Conservation (phyloP, 2,329 filamentous ascomycete species). For the Pseudogymnoascus sp. region DNA sequence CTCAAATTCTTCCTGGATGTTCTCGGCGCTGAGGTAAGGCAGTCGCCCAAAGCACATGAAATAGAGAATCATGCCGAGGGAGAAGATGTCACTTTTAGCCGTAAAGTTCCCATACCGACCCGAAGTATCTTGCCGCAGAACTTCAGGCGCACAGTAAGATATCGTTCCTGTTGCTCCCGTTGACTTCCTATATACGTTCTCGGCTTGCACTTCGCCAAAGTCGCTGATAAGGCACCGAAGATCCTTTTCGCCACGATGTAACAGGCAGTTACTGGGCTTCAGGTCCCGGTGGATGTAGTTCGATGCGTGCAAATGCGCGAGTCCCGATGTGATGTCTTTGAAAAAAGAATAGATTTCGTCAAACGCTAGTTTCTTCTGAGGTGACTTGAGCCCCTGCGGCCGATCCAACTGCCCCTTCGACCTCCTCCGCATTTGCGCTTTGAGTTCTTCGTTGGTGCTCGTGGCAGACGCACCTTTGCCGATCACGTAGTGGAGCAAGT, state of each 20-base stretch:
- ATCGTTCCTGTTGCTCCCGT: slow-evolving; percentile 94
- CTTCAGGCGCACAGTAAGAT: slow-evolving; percentile 94
- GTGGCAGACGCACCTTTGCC: slow-evolving; percentile 54
- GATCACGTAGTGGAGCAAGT: slow-evolving; percentile 82
- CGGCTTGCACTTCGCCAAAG: slow-evolving; percentile 91
- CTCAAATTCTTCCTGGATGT: slow-evolving; percentile 83
- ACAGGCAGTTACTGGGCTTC: slow-evolving; percentile 89
- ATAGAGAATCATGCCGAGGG: slow-evolving; percentile 94
- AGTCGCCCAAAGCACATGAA: slow-evolving; percentile 93
- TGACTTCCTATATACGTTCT: slow-evolving; percentile 73
- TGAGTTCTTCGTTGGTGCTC: slow-evolving; percentile 73
- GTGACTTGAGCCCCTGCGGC: slow-evolving; percentile 28
- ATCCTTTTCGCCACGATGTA: slow-evolving; percentile 66
- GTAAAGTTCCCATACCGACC: slow-evolving; percentile 79
- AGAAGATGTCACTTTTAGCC: slow-evolving; percentile 97
- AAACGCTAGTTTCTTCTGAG: slow-evolving; percentile 47
- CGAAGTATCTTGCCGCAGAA: slow-evolving; percentile 59
- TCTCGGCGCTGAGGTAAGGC: slow-evolving; percentile 77
- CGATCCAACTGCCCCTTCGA: slow-evolving; percentile 70
- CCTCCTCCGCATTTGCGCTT: slow-evolving; percentile 74
- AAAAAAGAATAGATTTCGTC: slow-evolving; percentile 97
- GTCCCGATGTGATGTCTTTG: slow-evolving; percentile 84
- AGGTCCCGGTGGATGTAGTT: slow-evolving; percentile 95
- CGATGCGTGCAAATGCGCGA: slow-evolving; percentile 81
- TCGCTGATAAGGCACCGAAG: slow-evolving; percentile 86